phyloP scores from a whole-genome alignment of 139 green algal genomes.

The Closterium sp. region DNA sequence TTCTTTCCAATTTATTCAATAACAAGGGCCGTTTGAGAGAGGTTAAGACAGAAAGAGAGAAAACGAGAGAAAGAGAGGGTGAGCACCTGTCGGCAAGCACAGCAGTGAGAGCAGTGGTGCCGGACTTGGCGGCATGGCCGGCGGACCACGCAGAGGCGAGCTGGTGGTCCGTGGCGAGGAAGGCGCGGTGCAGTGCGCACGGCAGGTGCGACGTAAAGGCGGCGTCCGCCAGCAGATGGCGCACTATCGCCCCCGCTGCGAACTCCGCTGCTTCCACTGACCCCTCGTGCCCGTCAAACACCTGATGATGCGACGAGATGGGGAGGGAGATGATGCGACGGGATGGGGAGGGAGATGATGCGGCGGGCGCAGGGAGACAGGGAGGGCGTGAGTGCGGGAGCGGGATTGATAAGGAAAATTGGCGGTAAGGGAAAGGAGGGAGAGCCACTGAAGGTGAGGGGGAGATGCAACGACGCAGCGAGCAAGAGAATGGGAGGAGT shows the following conservation, averaged over 20 bases:
- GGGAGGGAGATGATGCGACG: not conserved
- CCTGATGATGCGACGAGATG: slow-evolving; percentile 7
- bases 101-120: slow-evolving; percentile 52
- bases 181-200: not conserved
- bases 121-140: slow-evolving; percentile 25
- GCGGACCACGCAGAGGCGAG: not conserved
- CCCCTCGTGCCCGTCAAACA: slow-evolving; percentile 45
- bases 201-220: slow-evolving; percentile 20
- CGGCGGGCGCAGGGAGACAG: no score
- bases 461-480: not conserved
- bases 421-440: not conserved
- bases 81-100: slow-evolving; percentile 48
- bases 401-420: no score
- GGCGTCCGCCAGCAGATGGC: slow-evolving; percentile 23
- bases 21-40: no score
- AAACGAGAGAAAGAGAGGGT: no score
- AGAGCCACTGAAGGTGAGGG: not conserved
- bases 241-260: slow-evolving; percentile 24
- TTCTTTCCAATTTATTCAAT: no score
- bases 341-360: not conserved
- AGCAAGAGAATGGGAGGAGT: no score
- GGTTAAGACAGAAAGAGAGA: no score
- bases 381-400: no score
- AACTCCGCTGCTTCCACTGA: slow-evolving; percentile 21
- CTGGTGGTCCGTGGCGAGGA: slow-evolving; percentile 25